Evolutionary conservation across 345 rosid genomes (phyloP), one percentile per base, ranked within the genome.

Genomic region (Garcia nutans): DNA sequence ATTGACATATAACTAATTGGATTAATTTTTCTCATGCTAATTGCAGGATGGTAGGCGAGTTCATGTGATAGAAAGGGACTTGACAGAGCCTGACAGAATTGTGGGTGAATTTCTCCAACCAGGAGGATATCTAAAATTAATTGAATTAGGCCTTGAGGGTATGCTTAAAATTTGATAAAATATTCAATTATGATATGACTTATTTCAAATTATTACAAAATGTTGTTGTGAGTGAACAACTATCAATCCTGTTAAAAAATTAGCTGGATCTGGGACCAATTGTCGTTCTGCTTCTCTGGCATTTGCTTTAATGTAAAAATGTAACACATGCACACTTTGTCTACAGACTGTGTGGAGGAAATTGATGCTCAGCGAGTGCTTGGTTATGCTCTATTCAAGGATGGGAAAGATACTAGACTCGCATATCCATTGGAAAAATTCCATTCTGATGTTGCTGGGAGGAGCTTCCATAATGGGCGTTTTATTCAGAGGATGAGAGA

Each of bases 121-220:
- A 5, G 78, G 78, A 15, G 78, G 78, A 44, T 76, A 67, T 59
- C 50, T 76, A 10, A 76, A 68, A 59, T 68, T 76, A 47, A 28
- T 76, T 31, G 78, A 76, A 76, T 68, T 76, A n/a, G 78, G 78
- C 12, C 78, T 76, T 20, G 60, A 76, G 47, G 78, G 78, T 76
- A 59, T 45, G 55, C 23, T 37, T 10, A 23, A 10, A 54, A 54
- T 17, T 31, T 28, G 3, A 19, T 64, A 65, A 33, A n/a, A 33
- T 6, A 1, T 65, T 44, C 41, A n/a, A 11, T 12, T 50, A 8
- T 31, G 22, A 23, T 54, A n/a, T 33, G 37, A 15, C 52, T n/a
- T 31, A 33, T 31, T 13, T 44, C 20, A 65, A 75, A 19, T 58
- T 31, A 37, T 49, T 15, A 3, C 55, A 8, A 17, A 72, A 56